Evolutionary conservation across 257 asterid genomes (phyloP), one percentile per base, ranked within the genome.

Genomic region (Knoxia roxburghii): DNA sequence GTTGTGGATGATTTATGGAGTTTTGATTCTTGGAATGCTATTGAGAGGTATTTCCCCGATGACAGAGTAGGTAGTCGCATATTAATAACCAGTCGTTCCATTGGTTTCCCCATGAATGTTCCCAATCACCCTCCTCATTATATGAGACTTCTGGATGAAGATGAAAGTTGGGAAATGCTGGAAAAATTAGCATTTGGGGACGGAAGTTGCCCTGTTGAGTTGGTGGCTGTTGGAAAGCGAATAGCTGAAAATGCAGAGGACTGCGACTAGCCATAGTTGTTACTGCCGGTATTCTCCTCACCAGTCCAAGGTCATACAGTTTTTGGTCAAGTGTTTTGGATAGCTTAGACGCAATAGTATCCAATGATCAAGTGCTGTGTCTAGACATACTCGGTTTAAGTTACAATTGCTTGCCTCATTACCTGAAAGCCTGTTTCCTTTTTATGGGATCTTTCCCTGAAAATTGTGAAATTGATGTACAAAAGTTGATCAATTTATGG

Each of bases 381-480:
- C 15, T 43, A 43, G 15, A 10, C 48, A 43, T 74, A 24, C 67
- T 74, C 24, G 62, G 60, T 59, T 14, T 75, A 43, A 75, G 76
- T 37, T 75, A 75, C 32, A 69, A 75, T 26, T 49, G 73, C 73
- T 46, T 82, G 49, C 83, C 83, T 41, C 79, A 72, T n/a, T 79
- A 74, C 57, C 46, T 82, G 40, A 76, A 74, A 54, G 64, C 76
- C 0, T 82, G 86, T 20, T 76, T 82, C 67, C 73, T 82, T 20
- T 82, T 70, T 62, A 60, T 82, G 69, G 80, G 77, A 27, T 29
- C 61, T 21, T 82, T 79, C 37, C 82, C 81, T 1, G 79, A 72
- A 77, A 73, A 79, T 68, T 32, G 52, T 55, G 82, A 77, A 20
- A 73, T 82, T 55, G 59, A 61, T 12, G 79, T 69, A 15, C 41